Evolutionary conservation across 441 rosid species (phyloP).

Genomic region (Metrosideros polymorpha): DNA sequence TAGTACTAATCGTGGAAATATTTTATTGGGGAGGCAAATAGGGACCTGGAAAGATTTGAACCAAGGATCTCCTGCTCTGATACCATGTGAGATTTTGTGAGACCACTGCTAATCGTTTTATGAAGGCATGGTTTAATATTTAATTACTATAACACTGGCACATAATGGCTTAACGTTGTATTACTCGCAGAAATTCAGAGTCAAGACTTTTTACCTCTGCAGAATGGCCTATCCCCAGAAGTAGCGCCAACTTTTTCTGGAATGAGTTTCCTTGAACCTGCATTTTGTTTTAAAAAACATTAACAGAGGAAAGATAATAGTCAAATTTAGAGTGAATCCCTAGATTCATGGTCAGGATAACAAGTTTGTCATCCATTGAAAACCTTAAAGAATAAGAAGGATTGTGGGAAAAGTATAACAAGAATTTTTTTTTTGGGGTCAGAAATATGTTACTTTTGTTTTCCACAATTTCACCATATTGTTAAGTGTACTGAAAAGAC

Average conservation of each 20-base stretch:
- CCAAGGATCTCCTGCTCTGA: too few relatives aligned
- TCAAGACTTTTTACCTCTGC: constrained; percentile 53
- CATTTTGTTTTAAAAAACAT: neutral
- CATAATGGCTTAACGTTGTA: too few relatives aligned
- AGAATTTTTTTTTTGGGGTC: neutral
- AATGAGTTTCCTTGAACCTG: constrained; percentile 97
- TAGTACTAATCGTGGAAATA: too few relatives aligned
- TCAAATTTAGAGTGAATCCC: neutral
- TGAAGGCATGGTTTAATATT: too few relatives aligned
- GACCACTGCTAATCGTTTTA: too few relatives aligned
- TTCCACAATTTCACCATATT: neutral
- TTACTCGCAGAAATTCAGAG: neutral
- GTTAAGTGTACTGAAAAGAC: neutral
- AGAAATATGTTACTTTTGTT: neutral
- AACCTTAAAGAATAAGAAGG: neutral
- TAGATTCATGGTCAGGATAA: neutral
- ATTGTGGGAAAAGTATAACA: neutral
- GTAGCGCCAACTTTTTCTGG: constrained; percentile 83
- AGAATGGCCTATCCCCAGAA: constrained; percentile 67
- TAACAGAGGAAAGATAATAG: neutral
- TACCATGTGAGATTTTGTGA: too few relatives aligned
- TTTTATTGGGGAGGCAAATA: too few relatives aligned
- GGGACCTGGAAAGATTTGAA: too few relatives aligned
- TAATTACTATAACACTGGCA: too few relatives aligned
- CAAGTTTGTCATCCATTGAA: neutral